Percentiles rank a stretch among this genome's conserved stretches.
These are phyloP conservation scores for Gynochthodes officinalis DNA, from an alignment of 257 asterid species.

Conservation along the genomic window DNA sequence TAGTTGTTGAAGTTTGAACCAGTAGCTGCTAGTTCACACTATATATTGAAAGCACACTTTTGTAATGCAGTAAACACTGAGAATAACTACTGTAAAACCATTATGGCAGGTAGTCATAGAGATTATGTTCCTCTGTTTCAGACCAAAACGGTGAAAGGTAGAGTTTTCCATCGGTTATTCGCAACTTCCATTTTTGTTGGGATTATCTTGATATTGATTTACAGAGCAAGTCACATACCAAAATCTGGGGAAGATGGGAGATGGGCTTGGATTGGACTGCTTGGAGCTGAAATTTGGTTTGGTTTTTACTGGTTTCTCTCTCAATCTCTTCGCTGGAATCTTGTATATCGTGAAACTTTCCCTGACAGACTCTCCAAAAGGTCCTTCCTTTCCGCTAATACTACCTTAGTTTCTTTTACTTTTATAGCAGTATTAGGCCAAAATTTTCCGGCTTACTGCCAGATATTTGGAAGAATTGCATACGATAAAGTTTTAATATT, in stretches of 20 bases:
- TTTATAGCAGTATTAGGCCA: no score
- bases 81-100: neutral
- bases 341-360: constrained; percentile 50
- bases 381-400: constrained; percentile 24
- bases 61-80: neutral
- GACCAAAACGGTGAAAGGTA: constrained; percentile 47
- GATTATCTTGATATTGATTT: constrained; percentile 45
- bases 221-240: constrained; percentile 41
- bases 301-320: constrained; percentile 70
- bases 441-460: no score
- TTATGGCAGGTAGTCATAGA: neutral
- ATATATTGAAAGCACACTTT: neutral
- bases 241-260: constrained; percentile 31
- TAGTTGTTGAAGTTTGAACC: no score
- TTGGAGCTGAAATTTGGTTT: constrained; percentile 72
- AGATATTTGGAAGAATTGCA: neutral
- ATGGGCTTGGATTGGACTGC: constrained; percentile 61
- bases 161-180: constrained; percentile 45
- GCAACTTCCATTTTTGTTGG: constrained; percentile 51
- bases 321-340: constrained; percentile 69
- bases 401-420: neutral
- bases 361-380: constrained; percentile 54
- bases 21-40: no score
- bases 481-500: neutral
- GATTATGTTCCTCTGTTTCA: constrained; percentile 47